Base-by-base conservation (phyloP, 352 stramenopile genomes). In the Phytopythium aichiense region DNA sequence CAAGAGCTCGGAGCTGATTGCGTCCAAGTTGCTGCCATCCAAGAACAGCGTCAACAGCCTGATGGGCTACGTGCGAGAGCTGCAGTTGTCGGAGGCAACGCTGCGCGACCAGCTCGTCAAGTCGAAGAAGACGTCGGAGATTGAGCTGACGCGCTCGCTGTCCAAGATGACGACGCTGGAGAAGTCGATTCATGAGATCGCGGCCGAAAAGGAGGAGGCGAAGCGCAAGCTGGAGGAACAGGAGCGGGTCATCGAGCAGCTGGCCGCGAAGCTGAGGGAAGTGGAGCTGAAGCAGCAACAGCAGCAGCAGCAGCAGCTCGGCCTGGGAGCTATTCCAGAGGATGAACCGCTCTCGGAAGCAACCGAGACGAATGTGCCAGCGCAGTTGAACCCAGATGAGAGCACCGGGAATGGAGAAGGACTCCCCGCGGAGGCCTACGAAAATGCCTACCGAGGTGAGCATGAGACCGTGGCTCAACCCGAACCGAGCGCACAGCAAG, bases 11-110 rank as follows among this genome's bases (percentile, higher is more conserved):
- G 69, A 81, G 43, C 58, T 83, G 23, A 69, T 88, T 20, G 74
- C 77, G 28, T 79, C 73, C 48, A 87, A 81, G 60, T 53, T 94
- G 35, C 61, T 92, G 50, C 79, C 82, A 2, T 82, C 75, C 13
- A 76, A 73, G 23, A 76, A 72, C 25, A 81, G 73, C 18, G 66
- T 94, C 48, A 81, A 89, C 52, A 87, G 72, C 45, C 57, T 94
- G 13, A 88, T 94, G 65, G 82, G 77, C 15, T 92, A 92, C 57
- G 82, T 94, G 48, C 79, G 74, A 0, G 84, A 94, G 56, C 62
- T 94, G 38, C 74, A 94, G 42, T 57, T 74, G 22, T 94, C 84
- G 3, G 82, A 90, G 58, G 73, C 80, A 20, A 82, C 62, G 54
- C 43, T 91, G 45, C 82, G 82, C 12, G 71, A 77, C 20, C 79